phyloP scores from a whole-genome alignment of 441 rosid genomes.

The Pelargonium cotyledonis region DNA sequence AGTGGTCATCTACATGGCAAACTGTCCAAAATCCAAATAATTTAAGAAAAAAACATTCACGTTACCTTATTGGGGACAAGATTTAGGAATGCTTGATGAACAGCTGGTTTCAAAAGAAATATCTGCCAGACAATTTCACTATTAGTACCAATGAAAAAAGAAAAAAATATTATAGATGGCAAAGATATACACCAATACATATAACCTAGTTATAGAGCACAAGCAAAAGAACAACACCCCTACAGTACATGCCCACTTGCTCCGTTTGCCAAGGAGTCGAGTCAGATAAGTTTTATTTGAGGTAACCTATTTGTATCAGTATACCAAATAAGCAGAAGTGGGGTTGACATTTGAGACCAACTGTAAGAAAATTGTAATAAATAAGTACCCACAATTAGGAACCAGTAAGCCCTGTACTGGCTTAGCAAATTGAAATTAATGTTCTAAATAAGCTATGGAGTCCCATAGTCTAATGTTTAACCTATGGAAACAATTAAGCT shows the following conservation, averaged over 20 bases:
- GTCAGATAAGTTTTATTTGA: background rate
- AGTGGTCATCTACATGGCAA: conserved; percentile 6
- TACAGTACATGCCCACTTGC: background rate
- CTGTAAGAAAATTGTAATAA: background rate
- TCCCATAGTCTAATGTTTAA: too few relatives aligned
- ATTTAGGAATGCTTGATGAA: conserved; percentile 68
- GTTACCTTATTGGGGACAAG: conserved; percentile 80
- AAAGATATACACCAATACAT: background rate
- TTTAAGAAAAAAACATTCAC: conserved; percentile 6
- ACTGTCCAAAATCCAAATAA: conserved; percentile 5
- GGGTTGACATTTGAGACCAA: background rate
- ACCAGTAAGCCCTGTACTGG: background rate
- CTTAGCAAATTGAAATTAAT: conserved; percentile 1
- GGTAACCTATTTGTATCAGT: background rate
- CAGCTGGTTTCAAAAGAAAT: conserved; percentile 96
- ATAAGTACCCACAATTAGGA: background rate
- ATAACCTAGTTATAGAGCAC: background rate
- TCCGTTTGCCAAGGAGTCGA: background rate
- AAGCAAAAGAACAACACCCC: background rate
- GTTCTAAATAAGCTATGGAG: background rate
- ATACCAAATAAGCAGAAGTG: conserved; percentile 1
- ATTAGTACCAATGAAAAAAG: conserved; percentile 15
- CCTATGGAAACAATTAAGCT: too few relatives aligned
- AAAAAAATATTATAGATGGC: background rate
- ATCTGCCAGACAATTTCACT: conserved; percentile 43